Base-by-base conservation (phyloP, 1,284 basidiomycete genomes). In the Inonotus hispidus region DNA sequence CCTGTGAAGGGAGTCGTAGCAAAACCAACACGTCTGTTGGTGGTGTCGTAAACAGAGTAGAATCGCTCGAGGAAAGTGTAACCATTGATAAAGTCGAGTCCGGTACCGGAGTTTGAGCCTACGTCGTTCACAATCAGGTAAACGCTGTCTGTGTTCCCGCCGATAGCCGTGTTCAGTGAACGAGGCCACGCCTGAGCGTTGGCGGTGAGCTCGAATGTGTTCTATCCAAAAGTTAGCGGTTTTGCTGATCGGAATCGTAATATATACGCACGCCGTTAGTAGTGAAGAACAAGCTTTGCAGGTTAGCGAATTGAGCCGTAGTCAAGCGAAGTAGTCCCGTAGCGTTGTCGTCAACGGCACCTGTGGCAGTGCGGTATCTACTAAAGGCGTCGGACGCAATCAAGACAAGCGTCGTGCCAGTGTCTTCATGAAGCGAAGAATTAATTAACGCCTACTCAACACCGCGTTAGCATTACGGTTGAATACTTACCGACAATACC, bases 1-100 rank as follows among this genome's bases (percentile, higher is more conserved):
- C 59, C 66, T n/a, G 85, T 87, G 73, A 76, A 81, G 2, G 73
- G 63, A 2, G 83, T 85, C 43, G 74, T 79, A 10, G 84, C 83
- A 58, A 86, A 78, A n/a, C 84, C 84, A 62, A 86, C 74, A 21
- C 74, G 76, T 41, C 69, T 70, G 66, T 68, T 71, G 21, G 66
- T 60, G 29, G 69, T 70, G 66, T 71, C 70, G 69, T 75, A 80
- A 16, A 70, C 69, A 50, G 67, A 61, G 61, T 71, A 71, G 67
- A 71, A 71, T 35, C 69, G 65, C 63, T 70, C 69, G 57, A 85
- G 73, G 78, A 83, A 86, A 29, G 72, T 68, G 66, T 75, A 79
- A 5, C 83, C 82, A 66, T 63, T 73, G 70, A 76, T 74, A 65
- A 75, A 73, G 69, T 74, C 73, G 35, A 75, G 69, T n/a, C 74